A percentile compares a stretch with the other conserved stretches of the same genome.
Evolutionary conservation across 768 basidiomycete species (phyloP).

Genomic region (Termitomyces sp.): DNA sequence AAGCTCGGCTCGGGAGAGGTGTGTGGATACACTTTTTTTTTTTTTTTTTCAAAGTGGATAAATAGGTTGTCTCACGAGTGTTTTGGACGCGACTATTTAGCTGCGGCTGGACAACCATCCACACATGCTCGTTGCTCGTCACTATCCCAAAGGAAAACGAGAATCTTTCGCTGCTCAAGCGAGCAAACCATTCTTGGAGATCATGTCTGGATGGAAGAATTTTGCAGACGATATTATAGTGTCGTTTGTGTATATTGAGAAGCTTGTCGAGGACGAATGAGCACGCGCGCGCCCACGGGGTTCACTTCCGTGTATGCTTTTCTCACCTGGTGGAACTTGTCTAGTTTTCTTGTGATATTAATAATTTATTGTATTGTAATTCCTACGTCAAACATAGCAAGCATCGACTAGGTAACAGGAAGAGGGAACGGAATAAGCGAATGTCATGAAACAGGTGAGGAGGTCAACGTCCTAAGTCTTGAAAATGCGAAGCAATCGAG

Average conservation of each 20-base stretch:
- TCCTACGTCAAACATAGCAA: too few relatives aligned
- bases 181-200: constrained; percentile 18
- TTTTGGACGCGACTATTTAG: constrained; percentile 1
- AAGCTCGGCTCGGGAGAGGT: constrained; percentile 10
- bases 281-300: too few relatives aligned
- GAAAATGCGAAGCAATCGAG: constrained; percentile 73
- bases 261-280: constrained; percentile 19
- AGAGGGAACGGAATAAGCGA: not conserved
- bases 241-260: constrained; percentile 26
- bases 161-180: constrained; percentile 8
- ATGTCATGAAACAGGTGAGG: not conserved
- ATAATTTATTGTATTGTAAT: not conserved
- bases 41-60: not conserved
- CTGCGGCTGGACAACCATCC: constrained; percentile 10
- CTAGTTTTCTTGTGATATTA: not conserved
- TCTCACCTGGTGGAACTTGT: too few relatives aligned
- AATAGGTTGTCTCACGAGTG: not conserved
- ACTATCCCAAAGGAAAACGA: constrained; percentile 8
- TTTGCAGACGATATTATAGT: constrained; percentile 24
- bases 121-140: constrained; percentile 15
- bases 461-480: constrained; percentile 19
- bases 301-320: not conserved
- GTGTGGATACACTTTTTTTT: not conserved
- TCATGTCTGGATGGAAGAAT: constrained; percentile 21
- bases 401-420: not conserved